A percentile compares a stretch with the other conserved stretches of the same genome.
Evolutionary conservation across 2,329 filamentous ascomycete species (phyloP).

Genomic region (Neurospora crassa): DNA sequence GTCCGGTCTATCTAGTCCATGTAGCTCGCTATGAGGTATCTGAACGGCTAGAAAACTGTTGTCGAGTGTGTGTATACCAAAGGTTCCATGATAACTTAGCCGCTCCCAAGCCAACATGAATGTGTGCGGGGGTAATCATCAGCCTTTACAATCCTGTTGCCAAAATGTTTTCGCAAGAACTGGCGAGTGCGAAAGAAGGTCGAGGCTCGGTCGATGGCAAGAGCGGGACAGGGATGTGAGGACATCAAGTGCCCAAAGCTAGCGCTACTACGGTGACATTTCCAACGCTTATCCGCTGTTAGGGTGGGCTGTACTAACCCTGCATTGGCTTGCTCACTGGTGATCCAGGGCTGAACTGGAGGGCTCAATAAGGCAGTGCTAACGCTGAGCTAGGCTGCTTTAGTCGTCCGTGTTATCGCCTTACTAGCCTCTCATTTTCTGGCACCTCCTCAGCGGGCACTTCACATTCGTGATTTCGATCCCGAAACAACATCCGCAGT

Average conservation of each 20-base stretch:
- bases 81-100: neutral
- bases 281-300: neutral
- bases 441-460: neutral
- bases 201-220: neutral
- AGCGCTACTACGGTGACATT: neutral
- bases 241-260: neutral
- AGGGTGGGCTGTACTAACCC: no score
- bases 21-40: neutral
- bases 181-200: neutral
- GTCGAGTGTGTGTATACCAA: neutral
- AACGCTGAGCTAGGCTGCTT: neutral
- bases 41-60: neutral
- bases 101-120: neutral
- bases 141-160: neutral
- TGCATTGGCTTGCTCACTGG: neutral
- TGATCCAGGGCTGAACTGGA: neutral
- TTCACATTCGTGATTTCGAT: neutral
- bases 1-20: neutral
- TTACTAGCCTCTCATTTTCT: neutral
- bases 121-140: neutral
- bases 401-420: neutral
- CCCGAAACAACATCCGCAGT: neutral
- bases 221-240: neutral
- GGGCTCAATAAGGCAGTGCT: neutral
- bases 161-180: neutral